Conservation (phyloP, 257 asterid species). For the Nicotiana tomentosiformis region DNA sequence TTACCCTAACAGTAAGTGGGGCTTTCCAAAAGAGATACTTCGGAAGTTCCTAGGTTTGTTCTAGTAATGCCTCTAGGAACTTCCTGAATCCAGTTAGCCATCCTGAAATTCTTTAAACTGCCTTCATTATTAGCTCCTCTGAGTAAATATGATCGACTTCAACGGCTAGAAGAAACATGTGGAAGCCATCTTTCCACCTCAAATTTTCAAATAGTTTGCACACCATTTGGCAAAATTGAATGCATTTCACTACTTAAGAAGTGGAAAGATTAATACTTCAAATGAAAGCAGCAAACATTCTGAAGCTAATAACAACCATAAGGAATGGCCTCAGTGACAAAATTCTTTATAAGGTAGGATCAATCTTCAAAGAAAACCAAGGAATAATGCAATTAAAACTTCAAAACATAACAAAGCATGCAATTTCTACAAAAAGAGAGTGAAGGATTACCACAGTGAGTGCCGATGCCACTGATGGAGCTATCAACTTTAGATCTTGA, state of each 20-base stretch:
- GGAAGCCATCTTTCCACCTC: neutral
- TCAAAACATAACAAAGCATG: neutral
- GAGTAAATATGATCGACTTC: neutral
- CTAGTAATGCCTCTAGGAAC: neutral
- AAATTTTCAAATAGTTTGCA: no score
- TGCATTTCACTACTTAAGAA: neutral
- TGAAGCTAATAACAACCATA: neutral
- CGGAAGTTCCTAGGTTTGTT: neutral
- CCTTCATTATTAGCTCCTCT: neutral
- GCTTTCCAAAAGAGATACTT: neutral
- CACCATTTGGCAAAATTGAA: neutral
- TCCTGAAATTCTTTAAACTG: neutral
- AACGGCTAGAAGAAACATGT: neutral
- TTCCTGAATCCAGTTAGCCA: neutral
- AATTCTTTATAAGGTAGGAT: neutral
- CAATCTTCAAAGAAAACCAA: neutral
- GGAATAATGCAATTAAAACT: neutral
- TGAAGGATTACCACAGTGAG: slow-evolving; percentile 16
- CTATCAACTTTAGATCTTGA: slow-evolving; percentile 71
- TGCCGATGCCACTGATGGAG: slow-evolving; percentile 46
- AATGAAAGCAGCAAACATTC: neutral
- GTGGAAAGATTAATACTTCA: neutral
- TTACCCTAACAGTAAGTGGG: neutral
- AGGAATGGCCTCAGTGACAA: neutral
- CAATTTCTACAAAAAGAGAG: no score